Evolutionary conservation across 2,329 filamentous ascomycete genomes (phyloP).

Genomic region (Knufia fluminis): DNA sequence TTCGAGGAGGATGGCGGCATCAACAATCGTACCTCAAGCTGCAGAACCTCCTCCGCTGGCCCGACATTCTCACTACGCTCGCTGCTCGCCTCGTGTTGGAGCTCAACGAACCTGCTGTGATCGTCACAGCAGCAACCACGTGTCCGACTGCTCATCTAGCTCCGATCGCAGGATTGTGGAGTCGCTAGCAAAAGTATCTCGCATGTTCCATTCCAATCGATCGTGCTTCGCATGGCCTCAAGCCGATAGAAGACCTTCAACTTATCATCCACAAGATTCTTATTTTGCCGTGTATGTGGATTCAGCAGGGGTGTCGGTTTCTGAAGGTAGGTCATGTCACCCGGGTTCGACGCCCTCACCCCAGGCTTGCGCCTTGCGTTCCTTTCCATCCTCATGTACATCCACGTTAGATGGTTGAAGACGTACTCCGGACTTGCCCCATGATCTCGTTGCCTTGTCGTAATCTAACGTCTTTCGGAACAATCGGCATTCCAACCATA

Average conservation of each 20-base stretch:
- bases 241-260: slow-evolving; percentile 15
- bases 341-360: too few species aligned
- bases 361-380: too few species aligned
- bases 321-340: too few species aligned
- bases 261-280: slow-evolving; percentile 12
- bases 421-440: too few species aligned
- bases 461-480: too few species aligned
- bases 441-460: too few species aligned
- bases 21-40: slow-evolving; percentile 11
- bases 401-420: too few species aligned
- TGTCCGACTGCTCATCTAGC: neutral
- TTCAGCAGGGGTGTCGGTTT: too few species aligned
- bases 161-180: neutral
- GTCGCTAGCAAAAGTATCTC: slow-evolving; percentile 6
- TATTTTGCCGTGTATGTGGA: slow-evolving; percentile 14
- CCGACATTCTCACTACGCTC: slow-evolving; percentile 3
- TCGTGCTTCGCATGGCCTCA: slow-evolving; percentile 12
- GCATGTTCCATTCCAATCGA: slow-evolving; percentile 10
- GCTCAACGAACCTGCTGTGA: too few species aligned
- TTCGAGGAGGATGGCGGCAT: slow-evolving; percentile 16
- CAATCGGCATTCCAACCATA: too few species aligned
- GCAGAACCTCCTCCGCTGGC: neutral
- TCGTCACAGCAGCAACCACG: neutral
- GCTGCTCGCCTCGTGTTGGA: too few species aligned
- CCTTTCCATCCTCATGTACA: too few species aligned